A percentile compares a stretch with the other conserved stretches of the same genome.
Conservation (phyloP, 2,329 filamentous ascomycete genomes). For the Acephala macrosclerotiorum region DNA sequence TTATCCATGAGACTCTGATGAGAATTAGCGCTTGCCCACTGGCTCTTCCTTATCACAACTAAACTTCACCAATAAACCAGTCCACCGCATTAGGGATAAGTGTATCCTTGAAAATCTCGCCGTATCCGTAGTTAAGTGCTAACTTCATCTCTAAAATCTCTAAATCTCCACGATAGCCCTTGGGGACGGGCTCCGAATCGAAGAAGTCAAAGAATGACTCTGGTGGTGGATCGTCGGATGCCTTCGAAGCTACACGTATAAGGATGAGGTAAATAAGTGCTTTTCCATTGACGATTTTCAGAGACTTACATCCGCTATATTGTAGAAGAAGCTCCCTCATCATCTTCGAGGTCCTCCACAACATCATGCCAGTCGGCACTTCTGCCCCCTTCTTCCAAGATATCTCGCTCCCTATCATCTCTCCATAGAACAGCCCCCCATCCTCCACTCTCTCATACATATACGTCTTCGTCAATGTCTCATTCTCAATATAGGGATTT, state of each 20-base stretch:
- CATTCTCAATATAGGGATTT: slow-evolving; percentile 9
- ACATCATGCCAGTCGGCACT: too few species aligned
- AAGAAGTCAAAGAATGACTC: slow-evolving; percentile 15
- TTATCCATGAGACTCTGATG: too few species aligned
- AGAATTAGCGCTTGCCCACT: too few species aligned
- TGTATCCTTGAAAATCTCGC: slow-evolving; percentile 16
- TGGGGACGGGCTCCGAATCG: background rate
- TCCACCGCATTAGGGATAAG: slow-evolving; percentile 16
- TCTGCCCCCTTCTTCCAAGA: background rate
- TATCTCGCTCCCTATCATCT: background rate
- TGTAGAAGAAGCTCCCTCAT: too few species aligned
- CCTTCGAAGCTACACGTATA: background rate
- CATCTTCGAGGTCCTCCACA: too few species aligned
- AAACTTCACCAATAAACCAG: slow-evolving; percentile 16
- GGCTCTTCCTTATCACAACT: too few species aligned
- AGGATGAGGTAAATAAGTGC: background rate
- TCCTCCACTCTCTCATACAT: slow-evolving; percentile 7
- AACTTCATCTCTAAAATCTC: slow-evolving; percentile 6
- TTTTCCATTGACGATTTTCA: background rate
- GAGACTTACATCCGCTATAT: background rate
- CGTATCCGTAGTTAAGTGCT: slow-evolving; percentile 8
- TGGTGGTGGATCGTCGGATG: background rate
- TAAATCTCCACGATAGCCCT: background rate
- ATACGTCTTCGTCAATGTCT: slow-evolving; percentile 11
- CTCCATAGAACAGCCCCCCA: background rate